Conservation (phyloP, 106 monocot species). For the Acanthochlamys bracteata region DNA sequence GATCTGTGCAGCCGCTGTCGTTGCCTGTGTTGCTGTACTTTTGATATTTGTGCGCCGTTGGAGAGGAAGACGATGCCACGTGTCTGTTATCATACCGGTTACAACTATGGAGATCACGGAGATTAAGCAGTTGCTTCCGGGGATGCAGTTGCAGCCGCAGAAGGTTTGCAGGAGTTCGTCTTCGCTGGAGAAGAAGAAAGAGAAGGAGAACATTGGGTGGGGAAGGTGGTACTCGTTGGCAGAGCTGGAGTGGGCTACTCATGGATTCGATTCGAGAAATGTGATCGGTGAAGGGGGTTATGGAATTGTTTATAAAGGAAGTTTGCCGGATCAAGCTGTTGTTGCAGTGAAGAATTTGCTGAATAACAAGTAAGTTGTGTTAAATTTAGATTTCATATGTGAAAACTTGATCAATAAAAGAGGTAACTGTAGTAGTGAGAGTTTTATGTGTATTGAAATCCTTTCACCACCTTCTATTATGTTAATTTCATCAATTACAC, state of each 20-base stretch:
- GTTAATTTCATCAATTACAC: too few species aligned
- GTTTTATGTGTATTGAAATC: too few species aligned
- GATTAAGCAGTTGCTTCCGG: not conserved
- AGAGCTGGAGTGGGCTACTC: constrained; percentile 67
- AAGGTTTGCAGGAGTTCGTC: constrained; percentile 1
- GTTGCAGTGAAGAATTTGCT: constrained; percentile 83
- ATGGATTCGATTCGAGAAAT: constrained; percentile 39
- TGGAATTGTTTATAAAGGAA: constrained; percentile 71
- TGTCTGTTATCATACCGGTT: not conserved
- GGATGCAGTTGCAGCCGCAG: not conserved
- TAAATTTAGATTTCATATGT: not conserved
- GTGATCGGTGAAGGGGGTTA: constrained; percentile 86
- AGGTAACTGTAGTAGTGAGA: too few species aligned
- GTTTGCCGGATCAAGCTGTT: constrained; percentile 48
- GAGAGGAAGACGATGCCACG: not conserved
- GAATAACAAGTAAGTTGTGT: constrained; percentile 65
- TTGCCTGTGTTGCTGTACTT: not conserved
- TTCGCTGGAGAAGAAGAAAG: not conserved
- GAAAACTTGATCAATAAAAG: too few species aligned
- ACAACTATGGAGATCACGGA: constrained; percentile 1
- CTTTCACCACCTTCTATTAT: too few species aligned
- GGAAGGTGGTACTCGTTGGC: constrained; percentile 63
- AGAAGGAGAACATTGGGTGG: constrained; percentile 55
- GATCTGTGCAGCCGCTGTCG: constrained; percentile 15
- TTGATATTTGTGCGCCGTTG: not conserved